Evolutionary conservation across 164 flowering plant species (phyloP).

Genomic region (Vitis vinifera): ASM3070453v1 NC_081812.1:17504501-17505000

Average conservation of each 20-base stretch:
- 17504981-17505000: too few species aligned
- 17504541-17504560: slow-evolving; percentile 97
- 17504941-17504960: neutral
- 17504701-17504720: too few species aligned
- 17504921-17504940: neutral
- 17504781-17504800: slow-evolving; percentile 9
- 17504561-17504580: slow-evolving; percentile 90
- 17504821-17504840: neutral
- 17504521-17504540: slow-evolving; percentile 90
- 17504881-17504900: slow-evolving; percentile 5
- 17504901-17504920: neutral
- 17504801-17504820: neutral
- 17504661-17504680: neutral
- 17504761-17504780: neutral
- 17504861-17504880: neutral
- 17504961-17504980: neutral
- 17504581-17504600: slow-evolving; percentile 71
- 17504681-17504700: neutral
- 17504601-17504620: slow-evolving; percentile 88
- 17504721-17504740: slow-evolving; percentile 5
- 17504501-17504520: slow-evolving; percentile 96
- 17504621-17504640: slow-evolving; percentile 98
- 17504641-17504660: slow-evolving; percentile 26
- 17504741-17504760: neutral
- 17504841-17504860: neutral